Conservation (phyloP, 495 filamentous ascomycete genomes). For the Neurospora terricola region DNA sequence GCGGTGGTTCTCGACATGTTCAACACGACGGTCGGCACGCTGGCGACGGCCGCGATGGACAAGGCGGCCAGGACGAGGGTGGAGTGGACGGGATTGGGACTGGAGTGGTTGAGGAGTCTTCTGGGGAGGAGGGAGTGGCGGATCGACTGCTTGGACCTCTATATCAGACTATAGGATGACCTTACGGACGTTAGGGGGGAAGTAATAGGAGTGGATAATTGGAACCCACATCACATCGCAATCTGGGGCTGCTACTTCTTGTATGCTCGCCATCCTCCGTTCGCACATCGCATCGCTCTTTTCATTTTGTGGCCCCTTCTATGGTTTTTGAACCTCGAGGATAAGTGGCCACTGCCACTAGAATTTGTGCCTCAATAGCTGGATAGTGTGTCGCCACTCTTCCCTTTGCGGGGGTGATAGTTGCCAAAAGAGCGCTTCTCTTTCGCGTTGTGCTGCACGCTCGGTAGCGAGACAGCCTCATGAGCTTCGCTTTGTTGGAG, state of each 20-base stretch:
- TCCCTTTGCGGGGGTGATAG: neutral
- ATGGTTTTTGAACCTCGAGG: neutral
- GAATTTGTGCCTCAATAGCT: neutral
- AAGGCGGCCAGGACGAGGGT: slow-evolving; percentile 41
- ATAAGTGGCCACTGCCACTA: neutral
- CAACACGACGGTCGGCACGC: slow-evolving; percentile 56
- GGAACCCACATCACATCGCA: neutral
- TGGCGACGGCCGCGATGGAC: slow-evolving; percentile 57
- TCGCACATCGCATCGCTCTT: neutral
- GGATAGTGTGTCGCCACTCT: neutral
- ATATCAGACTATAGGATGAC: slow-evolving; percentile 51
- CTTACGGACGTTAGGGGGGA: neutral
- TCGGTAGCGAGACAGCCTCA: neutral
- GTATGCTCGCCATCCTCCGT: neutral
- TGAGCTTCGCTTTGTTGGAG: neutral
- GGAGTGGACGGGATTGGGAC: slow-evolving; percentile 71
- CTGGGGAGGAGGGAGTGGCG: slow-evolving; percentile 71
- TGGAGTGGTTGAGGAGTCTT: slow-evolving; percentile 73
- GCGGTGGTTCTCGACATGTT: slow-evolving; percentile 47
- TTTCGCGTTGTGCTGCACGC: neutral
- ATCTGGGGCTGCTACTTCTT: neutral
- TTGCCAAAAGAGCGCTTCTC: neutral
- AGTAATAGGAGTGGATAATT: neutral
- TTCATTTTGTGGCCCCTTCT: neutral
- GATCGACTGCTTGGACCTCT: slow-evolving; percentile 73